phyloP scores from a whole-genome alignment of 192 early-diverging fungal genomes.

The Haplosporangium gracile region DNA sequence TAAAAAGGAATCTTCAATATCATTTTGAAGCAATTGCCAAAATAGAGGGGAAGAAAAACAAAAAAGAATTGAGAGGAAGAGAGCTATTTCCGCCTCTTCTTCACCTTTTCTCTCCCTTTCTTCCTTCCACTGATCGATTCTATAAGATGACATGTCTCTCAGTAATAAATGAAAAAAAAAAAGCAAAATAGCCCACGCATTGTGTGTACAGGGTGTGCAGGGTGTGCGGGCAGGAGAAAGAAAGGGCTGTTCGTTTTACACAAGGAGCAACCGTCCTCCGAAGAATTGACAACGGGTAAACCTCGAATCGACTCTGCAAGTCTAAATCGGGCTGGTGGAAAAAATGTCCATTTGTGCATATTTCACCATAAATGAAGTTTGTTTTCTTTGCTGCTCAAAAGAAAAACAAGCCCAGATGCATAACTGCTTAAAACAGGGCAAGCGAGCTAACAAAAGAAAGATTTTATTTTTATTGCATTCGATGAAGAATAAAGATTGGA shows the following conservation, averaged over 20 bases:
- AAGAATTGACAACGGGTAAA: neutral
- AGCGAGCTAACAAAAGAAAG: neutral
- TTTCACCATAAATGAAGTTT: neutral
- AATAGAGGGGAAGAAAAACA: neutral
- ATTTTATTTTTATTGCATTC: neutral
- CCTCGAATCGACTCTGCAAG: neutral
- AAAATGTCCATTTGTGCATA: neutral
- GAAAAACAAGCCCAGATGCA: neutral
- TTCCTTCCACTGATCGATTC: neutral
- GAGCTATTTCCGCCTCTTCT: neutral
- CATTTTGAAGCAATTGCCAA: too few species aligned
- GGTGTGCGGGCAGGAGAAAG: neutral
- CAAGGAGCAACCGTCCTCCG: neutral
- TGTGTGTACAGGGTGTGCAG: neutral
- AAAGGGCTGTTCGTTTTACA: neutral
- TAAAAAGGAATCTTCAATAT: neutral
- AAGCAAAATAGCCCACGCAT: neutral
- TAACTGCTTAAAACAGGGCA: neutral
- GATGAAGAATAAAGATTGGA: neutral
- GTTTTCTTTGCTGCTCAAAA: neutral
- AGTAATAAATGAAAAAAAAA: neutral
- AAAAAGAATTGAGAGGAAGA: neutral
- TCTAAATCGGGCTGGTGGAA: neutral
- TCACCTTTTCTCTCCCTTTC: neutral
- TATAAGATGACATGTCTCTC: neutral